Evolutionary conservation across 129 eudicot genomes (phyloP), one percentile per base, ranked within the genome.

Genomic region (Scalesia atractyloides): DNA sequence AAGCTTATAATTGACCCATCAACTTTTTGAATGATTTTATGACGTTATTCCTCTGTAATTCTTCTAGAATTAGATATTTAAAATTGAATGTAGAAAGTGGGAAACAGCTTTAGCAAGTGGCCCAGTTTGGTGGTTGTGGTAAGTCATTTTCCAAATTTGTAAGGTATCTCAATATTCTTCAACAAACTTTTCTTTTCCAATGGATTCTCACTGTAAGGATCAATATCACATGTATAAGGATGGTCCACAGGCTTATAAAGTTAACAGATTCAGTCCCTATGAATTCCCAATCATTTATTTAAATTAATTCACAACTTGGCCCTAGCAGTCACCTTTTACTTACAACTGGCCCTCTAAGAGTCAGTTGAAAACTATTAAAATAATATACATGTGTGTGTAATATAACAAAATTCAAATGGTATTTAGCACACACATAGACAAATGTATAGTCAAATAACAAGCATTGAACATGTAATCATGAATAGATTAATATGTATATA

Each of bases 61-160:
- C 56, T 63, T 63, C 24, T 70, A 34, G 54, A 49, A 60, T 69
- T 48, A 71, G 81, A 77, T 77, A 60, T 60, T 77, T 68, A 47
- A 69, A 77, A 60, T 54, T 36, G 48, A 46, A 77, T 48, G 48
- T 59, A 65, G 67, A 77, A 70, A 70, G 77, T 64, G 82, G 73
- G 18, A 63, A 62, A 78, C 82, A 78, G 82, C 82, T 78, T 78
- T 70, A 70, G 82, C 67, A 70, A 70, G 36, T 78, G 82, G 82
- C 77, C 82, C 82, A 78, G 77, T 78, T 78, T 78, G 67, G 82
- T 71, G 77, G 82, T 77, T 71, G 66, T 78, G 77, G 18, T 70
- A 70, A 70, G 82, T 78, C 82, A 78, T 63, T 78, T 70, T 78
- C 77, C 72, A 46, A 70, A 22, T 78, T 70, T 64, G 82, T 63